Conservation (phyloP, 768 basidiomycete species). For the Tulasnella sp. region DNA sequence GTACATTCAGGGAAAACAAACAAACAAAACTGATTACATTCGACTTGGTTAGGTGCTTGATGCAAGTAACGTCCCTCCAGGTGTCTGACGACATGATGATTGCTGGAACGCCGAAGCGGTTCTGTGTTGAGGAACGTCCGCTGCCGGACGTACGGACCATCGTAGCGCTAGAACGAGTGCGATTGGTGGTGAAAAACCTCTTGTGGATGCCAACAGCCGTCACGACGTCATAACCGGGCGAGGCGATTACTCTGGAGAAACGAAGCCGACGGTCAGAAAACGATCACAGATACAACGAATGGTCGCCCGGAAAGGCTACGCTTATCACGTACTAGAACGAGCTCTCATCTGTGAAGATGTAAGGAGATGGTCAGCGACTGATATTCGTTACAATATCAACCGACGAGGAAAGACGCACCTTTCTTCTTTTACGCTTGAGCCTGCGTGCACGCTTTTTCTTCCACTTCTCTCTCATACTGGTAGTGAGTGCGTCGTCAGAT, state of each 20-base stretch:
- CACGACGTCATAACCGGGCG: slow-evolving; percentile 6
- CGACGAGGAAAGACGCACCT: slow-evolving; percentile 1
- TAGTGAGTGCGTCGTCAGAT: not conserved
- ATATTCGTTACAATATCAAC: not conserved
- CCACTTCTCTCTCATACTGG: slow-evolving; percentile 22
- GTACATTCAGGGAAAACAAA: not conserved
- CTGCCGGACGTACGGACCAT: not conserved
- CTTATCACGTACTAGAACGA: slow-evolving; percentile 15
- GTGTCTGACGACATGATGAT: not conserved
- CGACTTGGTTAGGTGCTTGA: not conserved
- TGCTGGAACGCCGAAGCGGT: not conserved
- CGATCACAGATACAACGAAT: not conserved
- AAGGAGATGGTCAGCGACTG: not conserved
- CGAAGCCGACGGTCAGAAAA: not conserved
- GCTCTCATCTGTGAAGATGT: slow-evolving; percentile 15
- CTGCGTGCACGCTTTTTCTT: slow-evolving; percentile 21
- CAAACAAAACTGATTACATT: not conserved
- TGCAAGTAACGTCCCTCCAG: not conserved
- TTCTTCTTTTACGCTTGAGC: slow-evolving; percentile 20
- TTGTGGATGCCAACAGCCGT: not conserved
- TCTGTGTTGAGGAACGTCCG: not conserved
- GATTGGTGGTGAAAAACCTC: not conserved
- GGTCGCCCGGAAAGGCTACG: not conserved
- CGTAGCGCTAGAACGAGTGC: not conserved
- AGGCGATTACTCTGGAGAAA: slow-evolving; percentile 14